Evolutionary conservation across 495 filamentous ascomycete species (phyloP), one percentile per base, ranked within the genome.

Genomic region (Evernia prunastri): DNA sequence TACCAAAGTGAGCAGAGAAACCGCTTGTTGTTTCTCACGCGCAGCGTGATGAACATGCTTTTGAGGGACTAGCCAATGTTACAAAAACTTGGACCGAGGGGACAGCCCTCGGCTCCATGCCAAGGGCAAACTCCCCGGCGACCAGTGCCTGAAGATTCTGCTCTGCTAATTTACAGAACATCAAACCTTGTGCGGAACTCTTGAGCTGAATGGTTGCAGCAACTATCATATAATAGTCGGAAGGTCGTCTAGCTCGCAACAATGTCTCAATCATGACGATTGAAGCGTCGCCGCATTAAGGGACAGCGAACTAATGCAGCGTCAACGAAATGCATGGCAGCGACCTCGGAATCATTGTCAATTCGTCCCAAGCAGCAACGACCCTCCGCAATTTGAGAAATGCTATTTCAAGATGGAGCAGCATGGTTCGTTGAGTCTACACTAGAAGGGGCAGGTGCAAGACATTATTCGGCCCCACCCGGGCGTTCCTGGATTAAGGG

Each of bases 401-500:
- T 63, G 31, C 49, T 45, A n/a, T 54, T 17, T 42, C 6, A 51
- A 27, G 39, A n/a, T 40, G 9, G 37, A 39, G 27, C 45, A 42
- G 25, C 25, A 49, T 42, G 36, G 17, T 4, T 43, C 20, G 31
- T 9, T 61, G 59, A 3, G 29, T 49, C 60, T 40, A 3, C 18
- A 63, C 60, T 40, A 3, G 27, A 63, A 57, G 20, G 17, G 60
- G 51, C 37, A 57, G 49, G 39, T 39, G 60, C 25, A 39, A 56
- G n/a, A 62, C 37, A 31, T 59, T 53, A 31, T 59, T 53, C 18
- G 31, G 39, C 31, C 40, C 47, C 45, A 12, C 10, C 36, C 36
- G n/a, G n/a, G n/a, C n/a, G 61, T 57, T 53, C 61, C 61, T 63
- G 61, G 39, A 45, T 47, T 13, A 23, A 51, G 33, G 27, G n/a